Evolutionary conservation across 2,329 filamentous ascomycete species (phyloP).

Genomic region (Geosmithia flava): DNA sequence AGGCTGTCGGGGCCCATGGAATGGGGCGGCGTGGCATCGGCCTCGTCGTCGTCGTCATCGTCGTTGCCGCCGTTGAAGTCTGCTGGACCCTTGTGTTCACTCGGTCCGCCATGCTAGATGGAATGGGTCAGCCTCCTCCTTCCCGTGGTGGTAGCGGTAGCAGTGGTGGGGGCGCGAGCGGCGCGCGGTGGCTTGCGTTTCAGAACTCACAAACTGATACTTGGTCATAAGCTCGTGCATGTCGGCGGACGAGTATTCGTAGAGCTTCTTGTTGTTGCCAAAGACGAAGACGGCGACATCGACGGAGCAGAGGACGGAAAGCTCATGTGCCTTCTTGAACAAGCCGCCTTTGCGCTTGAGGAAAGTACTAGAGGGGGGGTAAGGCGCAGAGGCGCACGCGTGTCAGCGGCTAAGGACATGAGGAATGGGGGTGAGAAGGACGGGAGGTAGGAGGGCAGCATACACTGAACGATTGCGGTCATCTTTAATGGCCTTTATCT

Average conservation of each 20-base stretch:
- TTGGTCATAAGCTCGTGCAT: slow-evolving; percentile 82
- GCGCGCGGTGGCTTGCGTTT: neutral
- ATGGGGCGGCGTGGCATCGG: slow-evolving; percentile 57
- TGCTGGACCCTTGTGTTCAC: slow-evolving; percentile 89
- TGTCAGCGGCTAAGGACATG: neutral
- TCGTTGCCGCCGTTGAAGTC: slow-evolving; percentile 89
- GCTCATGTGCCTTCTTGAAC: slow-evolving; percentile 98
- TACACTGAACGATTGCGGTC: slow-evolving; percentile 97
- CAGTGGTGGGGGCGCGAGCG: neutral
- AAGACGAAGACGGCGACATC: slow-evolving; percentile 99
- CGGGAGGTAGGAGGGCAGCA: slow-evolving; percentile 21
- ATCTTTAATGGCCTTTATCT: slow-evolving; percentile 99
- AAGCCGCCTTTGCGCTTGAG: slow-evolving; percentile 96
- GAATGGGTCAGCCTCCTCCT: neutral
- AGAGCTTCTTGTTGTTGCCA: slow-evolving; percentile 96
- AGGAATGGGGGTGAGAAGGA: neutral
- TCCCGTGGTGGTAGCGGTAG: too few species aligned
- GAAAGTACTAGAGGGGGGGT: slow-evolving; percentile 57
- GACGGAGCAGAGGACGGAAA: slow-evolving; percentile 94
- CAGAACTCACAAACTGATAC: slow-evolving; percentile 72
- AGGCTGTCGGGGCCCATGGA: slow-evolving; percentile 35
- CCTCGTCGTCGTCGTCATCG: slow-evolving; percentile 64
- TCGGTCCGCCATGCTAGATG: slow-evolving; percentile 72
- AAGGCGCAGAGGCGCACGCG: slow-evolving; percentile 1
- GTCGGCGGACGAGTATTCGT: slow-evolving; percentile 90